Evolutionary conservation across 1,284 basidiomycete species (phyloP).

Genomic region (Trichosporon faecale): DNA sequence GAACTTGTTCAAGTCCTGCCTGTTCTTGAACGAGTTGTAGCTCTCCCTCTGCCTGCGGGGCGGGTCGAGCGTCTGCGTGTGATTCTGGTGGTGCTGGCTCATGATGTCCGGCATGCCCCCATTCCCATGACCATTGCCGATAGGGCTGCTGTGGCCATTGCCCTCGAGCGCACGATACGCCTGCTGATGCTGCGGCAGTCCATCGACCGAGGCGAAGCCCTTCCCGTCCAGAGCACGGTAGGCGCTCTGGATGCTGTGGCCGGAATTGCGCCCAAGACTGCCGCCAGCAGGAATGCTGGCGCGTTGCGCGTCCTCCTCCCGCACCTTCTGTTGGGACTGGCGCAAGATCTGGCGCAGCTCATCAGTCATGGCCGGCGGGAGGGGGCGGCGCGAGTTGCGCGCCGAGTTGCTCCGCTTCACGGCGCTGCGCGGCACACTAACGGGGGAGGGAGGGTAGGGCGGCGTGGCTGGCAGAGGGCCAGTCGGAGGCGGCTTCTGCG

Average conservation of each 20-base stretch:
- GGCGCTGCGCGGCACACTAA: not conserved
- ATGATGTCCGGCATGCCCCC: conserved; percentile 3
- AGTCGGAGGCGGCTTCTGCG: not conserved
- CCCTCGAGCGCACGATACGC: not conserved
- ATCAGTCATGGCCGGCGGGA: conserved; percentile 1
- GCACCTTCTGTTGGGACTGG: conserved; percentile 5
- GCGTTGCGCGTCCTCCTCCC: not conserved
- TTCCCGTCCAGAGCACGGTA: not conserved
- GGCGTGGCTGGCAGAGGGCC: not conserved
- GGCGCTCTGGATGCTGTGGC: not conserved
- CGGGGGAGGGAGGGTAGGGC: not conserved
- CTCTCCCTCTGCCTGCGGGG: not conserved
- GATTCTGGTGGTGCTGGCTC: not conserved
- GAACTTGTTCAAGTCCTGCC: not conserved
- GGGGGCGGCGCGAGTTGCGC: conserved; percentile 6
- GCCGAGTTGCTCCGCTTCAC: conserved; percentile 4
- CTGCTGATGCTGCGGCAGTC: not conserved
- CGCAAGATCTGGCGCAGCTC: conserved; percentile 4
- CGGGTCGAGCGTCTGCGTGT: not conserved
- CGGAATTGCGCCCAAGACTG: not conserved
- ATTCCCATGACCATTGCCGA: not conserved
- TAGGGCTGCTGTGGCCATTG: not conserved
- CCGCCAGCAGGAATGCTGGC: not conserved
- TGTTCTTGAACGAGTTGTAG: not conserved
- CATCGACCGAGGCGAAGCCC: not conserved